Evolutionary conservation across 176 grass and related monocot species (phyloP).

Genomic region (Oryza glumipatula): DNA sequence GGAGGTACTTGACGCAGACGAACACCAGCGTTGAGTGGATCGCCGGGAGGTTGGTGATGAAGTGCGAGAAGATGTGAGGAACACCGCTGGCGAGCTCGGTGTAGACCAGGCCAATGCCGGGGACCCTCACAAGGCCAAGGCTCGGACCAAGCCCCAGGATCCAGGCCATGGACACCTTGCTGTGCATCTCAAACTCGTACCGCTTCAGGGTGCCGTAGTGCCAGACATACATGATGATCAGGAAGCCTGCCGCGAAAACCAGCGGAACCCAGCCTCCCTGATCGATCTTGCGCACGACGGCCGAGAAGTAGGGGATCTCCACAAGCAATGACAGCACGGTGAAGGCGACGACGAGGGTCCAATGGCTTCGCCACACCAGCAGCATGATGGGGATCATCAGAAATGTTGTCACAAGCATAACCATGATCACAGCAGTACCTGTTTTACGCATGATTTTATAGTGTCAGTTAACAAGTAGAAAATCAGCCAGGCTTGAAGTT

Average conservation of each 20-base stretch:
- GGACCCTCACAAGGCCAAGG: conserved; percentile 79
- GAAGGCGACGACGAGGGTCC: conserved; percentile 61
- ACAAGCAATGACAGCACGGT: conserved; percentile 47
- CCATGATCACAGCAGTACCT: conserved; percentile 94
- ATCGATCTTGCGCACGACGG: conserved; percentile 65
- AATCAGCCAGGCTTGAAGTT: not conserved
- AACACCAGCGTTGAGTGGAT: conserved; percentile 82
- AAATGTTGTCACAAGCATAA: conserved; percentile 91
- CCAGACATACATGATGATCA: conserved; percentile 82
- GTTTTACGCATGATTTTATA: not conserved
- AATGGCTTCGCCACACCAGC: conserved; percentile 86
- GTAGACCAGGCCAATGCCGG: conserved; percentile 81
- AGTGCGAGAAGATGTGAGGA: conserved; percentile 89
- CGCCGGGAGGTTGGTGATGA: conserved; percentile 85
- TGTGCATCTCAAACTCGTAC: conserved; percentile 81
- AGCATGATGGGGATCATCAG: conserved; percentile 89
- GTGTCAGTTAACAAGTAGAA: conserved; percentile 18
- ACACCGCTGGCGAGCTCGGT: conserved; percentile 70
- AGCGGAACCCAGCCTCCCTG: conserved; percentile 84
- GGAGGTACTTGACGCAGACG: conserved; percentile 81
- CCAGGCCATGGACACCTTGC: conserved; percentile 92
- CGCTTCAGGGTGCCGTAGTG: conserved; percentile 77
- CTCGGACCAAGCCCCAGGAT: conserved; percentile 77
- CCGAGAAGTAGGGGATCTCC: conserved; percentile 66
- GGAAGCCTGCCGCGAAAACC: conserved; percentile 53